Evolutionary conservation across 257 asterid genomes (phyloP).

Genomic region (Forsythia suspensa): DNA sequence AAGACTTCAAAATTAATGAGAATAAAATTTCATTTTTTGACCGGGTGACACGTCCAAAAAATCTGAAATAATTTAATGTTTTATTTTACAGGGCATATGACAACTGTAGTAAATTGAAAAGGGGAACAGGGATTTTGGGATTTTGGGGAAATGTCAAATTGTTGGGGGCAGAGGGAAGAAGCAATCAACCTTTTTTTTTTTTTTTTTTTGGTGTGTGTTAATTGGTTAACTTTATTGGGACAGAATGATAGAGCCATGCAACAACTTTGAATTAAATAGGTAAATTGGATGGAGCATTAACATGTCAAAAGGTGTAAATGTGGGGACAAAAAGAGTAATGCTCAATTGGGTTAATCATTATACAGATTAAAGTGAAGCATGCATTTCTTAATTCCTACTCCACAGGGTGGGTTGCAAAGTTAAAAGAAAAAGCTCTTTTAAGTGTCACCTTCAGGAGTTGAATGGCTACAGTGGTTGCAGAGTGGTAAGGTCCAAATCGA

Average conservation of each 20-base stretch:
- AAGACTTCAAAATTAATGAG: not conserved
- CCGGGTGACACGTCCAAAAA: not conserved
- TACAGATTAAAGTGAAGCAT: constrained; percentile 32
- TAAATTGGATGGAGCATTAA: constrained; percentile 27
- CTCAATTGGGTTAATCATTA: constrained; percentile 38
- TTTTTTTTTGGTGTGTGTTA: not conserved
- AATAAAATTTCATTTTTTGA: not conserved
- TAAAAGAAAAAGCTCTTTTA: not conserved
- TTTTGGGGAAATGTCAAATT: constrained; percentile 14
- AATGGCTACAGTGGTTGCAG: not conserved
- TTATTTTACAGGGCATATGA: not conserved
- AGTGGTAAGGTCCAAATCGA: too few species aligned
- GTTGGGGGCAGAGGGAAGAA: constrained; percentile 19
- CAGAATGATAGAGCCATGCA: constrained; percentile 50
- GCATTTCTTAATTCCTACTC: constrained; percentile 22
- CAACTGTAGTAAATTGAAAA: constrained; percentile 19
- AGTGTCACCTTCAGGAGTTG: not conserved
- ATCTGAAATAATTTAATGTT: not conserved
- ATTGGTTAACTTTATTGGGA: constrained; percentile 26
- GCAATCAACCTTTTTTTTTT: not conserved
- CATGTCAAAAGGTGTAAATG: constrained; percentile 12
- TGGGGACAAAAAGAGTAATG: constrained; percentile 36
- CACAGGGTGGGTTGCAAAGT: not conserved
- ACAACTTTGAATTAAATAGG: constrained; percentile 30
- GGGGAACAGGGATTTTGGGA: constrained; percentile 19